These are phyloP conservation scores for Obelidium mucronatum DNA, from an alignment of 192 early-diverging fungal species.

Conservation along the genomic window DNA sequence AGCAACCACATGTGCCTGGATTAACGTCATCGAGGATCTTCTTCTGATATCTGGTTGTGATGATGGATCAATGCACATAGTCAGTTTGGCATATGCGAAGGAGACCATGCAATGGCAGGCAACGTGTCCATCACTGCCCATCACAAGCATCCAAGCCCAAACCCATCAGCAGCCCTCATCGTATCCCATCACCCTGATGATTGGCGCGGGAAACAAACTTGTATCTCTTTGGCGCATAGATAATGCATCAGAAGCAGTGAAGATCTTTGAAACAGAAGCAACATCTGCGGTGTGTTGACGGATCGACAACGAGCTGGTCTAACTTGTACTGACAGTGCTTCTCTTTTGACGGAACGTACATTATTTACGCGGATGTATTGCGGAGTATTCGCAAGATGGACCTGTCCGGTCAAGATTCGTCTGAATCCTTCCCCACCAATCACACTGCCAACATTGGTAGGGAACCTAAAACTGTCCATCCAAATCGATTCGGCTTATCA, in stretches of 20 bases:
- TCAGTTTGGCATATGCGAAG: neutral
- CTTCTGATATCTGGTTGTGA: neutral
- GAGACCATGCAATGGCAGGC: neutral
- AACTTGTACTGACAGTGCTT: neutral
- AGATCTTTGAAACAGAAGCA: neutral
- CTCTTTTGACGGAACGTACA: neutral
- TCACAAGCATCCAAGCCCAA: neutral
- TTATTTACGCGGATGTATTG: neutral
- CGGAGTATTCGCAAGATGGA: neutral
- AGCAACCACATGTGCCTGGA: neutral
- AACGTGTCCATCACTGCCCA: too few species aligned
- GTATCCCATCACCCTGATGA: neutral
- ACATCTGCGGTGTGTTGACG: neutral
- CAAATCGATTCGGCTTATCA: too few species aligned
- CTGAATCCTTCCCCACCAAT: neutral
- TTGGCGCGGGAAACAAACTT: neutral
- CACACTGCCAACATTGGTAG: neutral
- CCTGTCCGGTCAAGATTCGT: neutral
- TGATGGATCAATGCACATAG: neutral
- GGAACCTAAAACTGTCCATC: too few species aligned
- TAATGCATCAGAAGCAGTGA: too few species aligned
- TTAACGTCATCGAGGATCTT: constrained; percentile 6
- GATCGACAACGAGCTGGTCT: neutral
- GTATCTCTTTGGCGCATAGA: too few species aligned
- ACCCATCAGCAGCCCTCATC: neutral